Evolutionary conservation across 257 asterid species (phyloP).

Genomic region (Cruciata laevipes): DNA sequence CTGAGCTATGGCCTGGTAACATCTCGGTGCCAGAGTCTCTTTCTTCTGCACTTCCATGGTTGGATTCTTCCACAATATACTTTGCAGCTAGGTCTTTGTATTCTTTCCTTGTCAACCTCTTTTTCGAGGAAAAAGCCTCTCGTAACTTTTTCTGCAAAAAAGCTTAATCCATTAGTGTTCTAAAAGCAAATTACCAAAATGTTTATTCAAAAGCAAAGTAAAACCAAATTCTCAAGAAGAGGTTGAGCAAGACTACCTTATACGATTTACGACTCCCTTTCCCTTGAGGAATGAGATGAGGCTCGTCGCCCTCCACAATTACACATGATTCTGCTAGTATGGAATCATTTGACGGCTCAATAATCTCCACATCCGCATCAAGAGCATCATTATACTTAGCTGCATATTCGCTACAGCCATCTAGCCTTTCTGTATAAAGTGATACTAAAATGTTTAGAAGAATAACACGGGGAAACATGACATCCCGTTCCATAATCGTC

Average conservation of each 20-base stretch:
- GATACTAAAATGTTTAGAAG: not conserved
- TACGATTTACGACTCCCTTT: slow-evolving; percentile 47
- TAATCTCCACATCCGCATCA: slow-evolving; percentile 17
- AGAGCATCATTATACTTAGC: slow-evolving; percentile 23
- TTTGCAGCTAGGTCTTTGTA: slow-evolving; percentile 25
- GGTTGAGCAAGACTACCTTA: slow-evolving; percentile 40
- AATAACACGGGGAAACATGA: not conserved
- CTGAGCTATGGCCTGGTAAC: slow-evolving; percentile 18
- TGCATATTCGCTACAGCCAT: slow-evolving; percentile 26
- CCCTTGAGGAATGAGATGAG: slow-evolving; percentile 21
- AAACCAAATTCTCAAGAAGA: not conserved
- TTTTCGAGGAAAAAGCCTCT: slow-evolving; percentile 42
- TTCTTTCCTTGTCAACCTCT: slow-evolving; percentile 40
- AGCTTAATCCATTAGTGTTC: slow-evolving; percentile 4
- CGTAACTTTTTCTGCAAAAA: slow-evolving; percentile 47
- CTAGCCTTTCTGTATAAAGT: slow-evolving; percentile 23
- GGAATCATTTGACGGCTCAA: slow-evolving; percentile 29
- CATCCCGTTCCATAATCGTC: not conserved
- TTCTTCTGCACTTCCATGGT: slow-evolving; percentile 12
- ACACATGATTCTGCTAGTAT: slow-evolving; percentile 54
- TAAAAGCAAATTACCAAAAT: not conserved
- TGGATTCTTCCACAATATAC: slow-evolving; percentile 10
- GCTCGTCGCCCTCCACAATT: slow-evolving; percentile 48
- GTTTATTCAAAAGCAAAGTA: not conserved
- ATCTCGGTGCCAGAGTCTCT: slow-evolving; percentile 5